These are phyloP conservation scores for Spongospora subterranea DNA, from an alignment of 208 protist genomes.

Conservation along the genomic window DNA sequence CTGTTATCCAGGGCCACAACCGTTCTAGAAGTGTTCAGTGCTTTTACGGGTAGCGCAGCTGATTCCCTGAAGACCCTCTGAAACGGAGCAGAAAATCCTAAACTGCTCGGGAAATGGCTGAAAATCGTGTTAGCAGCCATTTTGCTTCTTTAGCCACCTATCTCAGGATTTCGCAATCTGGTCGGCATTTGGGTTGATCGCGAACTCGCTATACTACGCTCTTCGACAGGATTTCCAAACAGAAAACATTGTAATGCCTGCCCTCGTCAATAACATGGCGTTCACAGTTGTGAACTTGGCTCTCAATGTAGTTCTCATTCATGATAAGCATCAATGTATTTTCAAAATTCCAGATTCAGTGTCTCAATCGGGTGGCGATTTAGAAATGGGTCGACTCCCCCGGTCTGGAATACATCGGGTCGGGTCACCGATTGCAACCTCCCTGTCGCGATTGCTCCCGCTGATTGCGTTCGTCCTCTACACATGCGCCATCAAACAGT, in stretches of 20 bases:
- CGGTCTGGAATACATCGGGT: neutral
- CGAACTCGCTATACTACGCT: no score
- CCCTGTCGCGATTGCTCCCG: neutral
- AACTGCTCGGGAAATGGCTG: slow-evolving; percentile 23
- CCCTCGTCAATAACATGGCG: no score
- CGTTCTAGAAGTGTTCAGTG: neutral
- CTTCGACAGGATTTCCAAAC: no score
- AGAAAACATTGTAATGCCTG: no score
- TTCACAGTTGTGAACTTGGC: no score
- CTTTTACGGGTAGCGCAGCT: neutral
- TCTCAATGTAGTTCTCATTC: no score
- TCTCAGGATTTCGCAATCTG: neutral
- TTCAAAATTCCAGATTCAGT: no score
- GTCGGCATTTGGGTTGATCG: no score
- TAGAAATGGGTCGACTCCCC: neutral
- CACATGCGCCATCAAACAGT: neutral
- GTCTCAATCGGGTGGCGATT: slow-evolving; percentile 37
- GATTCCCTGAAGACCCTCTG: slow-evolving; percentile 19
- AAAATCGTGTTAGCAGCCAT: neutral
- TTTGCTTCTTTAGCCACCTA: neutral
- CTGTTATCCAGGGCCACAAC: no score
- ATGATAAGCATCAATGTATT: no score
- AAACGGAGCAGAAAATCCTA: slow-evolving; percentile 29
- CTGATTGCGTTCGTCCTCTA: neutral
- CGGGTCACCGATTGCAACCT: slow-evolving; percentile 26